phyloP scores from a whole-genome alignment of 805 yeast genomes.

The Blastobotrys peoriensis region DNA sequence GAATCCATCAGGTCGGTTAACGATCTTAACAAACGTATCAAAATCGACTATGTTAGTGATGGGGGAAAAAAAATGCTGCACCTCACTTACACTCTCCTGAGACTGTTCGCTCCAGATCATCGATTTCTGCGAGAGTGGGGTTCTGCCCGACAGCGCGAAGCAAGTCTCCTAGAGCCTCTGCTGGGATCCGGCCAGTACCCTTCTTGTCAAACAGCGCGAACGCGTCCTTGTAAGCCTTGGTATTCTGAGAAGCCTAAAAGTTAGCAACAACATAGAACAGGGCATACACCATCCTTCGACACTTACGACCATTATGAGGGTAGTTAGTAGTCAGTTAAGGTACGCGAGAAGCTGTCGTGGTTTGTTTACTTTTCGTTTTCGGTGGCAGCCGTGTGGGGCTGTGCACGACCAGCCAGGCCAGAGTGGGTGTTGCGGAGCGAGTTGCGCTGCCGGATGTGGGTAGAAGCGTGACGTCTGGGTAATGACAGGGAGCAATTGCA shows the following conservation, averaged over 20 bases:
- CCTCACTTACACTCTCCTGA: conserved; percentile 29
- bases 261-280: neutral
- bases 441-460: too few relatives aligned
- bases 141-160: conserved; percentile 97
- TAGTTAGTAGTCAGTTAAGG: neutral
- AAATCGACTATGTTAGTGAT: conserved; percentile 54
- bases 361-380: conserved; percentile 4
- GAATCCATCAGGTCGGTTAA: conserved; percentile 84
- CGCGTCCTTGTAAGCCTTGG: conserved; percentile 72
- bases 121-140: conserved; percentile 88
- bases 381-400: conserved; percentile 1
- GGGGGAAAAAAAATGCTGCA: too few relatives aligned
- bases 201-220: conserved; percentile 95
- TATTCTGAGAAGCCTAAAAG: conserved; percentile 23
- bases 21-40: conserved; percentile 67
- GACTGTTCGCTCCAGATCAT: conserved; percentile 44
- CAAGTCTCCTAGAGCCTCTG: conserved; percentile 82
- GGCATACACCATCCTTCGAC: neutral
- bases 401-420: too few relatives aligned
- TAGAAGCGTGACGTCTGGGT: too few relatives aligned
- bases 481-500: too few relatives aligned
- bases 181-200: conserved; percentile 86
- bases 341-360: neutral
- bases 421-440: too few relatives aligned
- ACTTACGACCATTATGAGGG: neutral